Evolutionary conservation across 306 rosid genomes (phyloP), one percentile per base, ranked within the genome.

Genomic region (Pyrus pyrifolia): DNA sequence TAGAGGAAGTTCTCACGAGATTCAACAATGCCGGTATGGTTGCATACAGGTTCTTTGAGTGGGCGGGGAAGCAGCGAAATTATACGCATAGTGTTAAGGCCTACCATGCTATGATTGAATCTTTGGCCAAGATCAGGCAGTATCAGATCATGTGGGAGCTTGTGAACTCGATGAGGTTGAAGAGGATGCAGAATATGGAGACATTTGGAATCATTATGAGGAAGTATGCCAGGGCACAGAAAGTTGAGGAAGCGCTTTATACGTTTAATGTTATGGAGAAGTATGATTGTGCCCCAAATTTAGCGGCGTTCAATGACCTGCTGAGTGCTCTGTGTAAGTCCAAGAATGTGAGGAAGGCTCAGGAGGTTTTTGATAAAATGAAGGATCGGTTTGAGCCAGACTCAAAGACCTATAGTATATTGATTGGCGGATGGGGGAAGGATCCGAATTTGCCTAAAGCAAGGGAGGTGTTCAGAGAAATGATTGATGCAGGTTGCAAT

Each of bases 391-490:
- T 86, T 79, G 81, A 75, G 42, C 94, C 91, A 0, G 97, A 90
- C 74, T 81, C 91, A 1, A 94, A 91, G 75, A 91, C 86, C 52
- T 91, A 80, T 30, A 91, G 97, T 79, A 88, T 94, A 73, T 77
- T 94, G 78, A 88, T 94, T 71, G 91, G 80, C 42, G 98, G 96
- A 38, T 94, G 96, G 96, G 98, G 98, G 9, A 91, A 77, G 81
- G 88, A 82, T 78, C 98, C 96, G 11, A 92, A 92, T 84, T 87
- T 90, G 70, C 98, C 95, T 3, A 85, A 82, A 67, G 97, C 93
- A 11, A 86, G 95, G 70, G 95, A 88, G 87, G 73, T 88, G 71
- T 92, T 84, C 17, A 46, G 92, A 60, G 92, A 94, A 72, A 94
- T 90, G 98, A 81, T 90, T 76, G 61, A 40, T 6, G 33, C 70